Conservation (phyloP, 768 basidiomycete genomes). For the Daedaleopsis sinensis region DNA sequence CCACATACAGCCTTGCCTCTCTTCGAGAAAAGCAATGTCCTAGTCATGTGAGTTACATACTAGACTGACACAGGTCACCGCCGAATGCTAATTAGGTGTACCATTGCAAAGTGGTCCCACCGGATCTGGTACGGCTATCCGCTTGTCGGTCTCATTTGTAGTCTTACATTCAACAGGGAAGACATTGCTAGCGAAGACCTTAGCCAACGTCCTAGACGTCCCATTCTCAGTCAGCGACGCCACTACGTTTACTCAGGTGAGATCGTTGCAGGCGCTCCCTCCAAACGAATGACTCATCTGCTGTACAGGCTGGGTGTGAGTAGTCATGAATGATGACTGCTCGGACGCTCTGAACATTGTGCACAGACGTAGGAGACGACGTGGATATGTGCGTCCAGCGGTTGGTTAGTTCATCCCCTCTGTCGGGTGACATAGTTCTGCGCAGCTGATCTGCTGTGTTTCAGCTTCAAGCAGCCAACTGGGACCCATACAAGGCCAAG, state of each 20-base stretch:
- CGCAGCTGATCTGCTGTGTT: background rate
- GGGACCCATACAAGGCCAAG: slow-evolving; percentile 87
- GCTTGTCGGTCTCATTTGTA: slow-evolving; percentile 1
- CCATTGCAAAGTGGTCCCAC: slow-evolving; percentile 67
- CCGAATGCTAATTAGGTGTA: background rate
- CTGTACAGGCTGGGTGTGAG: slow-evolving; percentile 69
- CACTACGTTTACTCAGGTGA: slow-evolving; percentile 89
- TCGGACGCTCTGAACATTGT: background rate
- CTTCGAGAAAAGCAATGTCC: slow-evolving; percentile 95
- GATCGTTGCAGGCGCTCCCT: slow-evolving; percentile 13
- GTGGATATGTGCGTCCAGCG: slow-evolving; percentile 91
- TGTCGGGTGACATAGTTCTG: too few species aligned
- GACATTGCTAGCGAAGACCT: slow-evolving; percentile 85
- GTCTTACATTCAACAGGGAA: slow-evolving; percentile 57
- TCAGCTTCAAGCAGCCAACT: slow-evolving; percentile 84
- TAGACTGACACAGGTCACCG: too few species aligned
- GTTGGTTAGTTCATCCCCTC: slow-evolving; percentile 49
- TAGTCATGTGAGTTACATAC: slow-evolving; percentile 70
- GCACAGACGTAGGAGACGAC: slow-evolving; percentile 90
- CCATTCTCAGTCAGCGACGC: slow-evolving; percentile 95
- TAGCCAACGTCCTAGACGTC: slow-evolving; percentile 90
- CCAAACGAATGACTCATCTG: background rate
- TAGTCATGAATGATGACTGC: slow-evolving; percentile 12
- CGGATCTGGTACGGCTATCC: slow-evolving; percentile 67
- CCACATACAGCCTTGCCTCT: slow-evolving; percentile 51